Evolutionary conservation across 371 early-diverging fungal species (phyloP).

Genomic region (Mortierella sp.): DNA sequence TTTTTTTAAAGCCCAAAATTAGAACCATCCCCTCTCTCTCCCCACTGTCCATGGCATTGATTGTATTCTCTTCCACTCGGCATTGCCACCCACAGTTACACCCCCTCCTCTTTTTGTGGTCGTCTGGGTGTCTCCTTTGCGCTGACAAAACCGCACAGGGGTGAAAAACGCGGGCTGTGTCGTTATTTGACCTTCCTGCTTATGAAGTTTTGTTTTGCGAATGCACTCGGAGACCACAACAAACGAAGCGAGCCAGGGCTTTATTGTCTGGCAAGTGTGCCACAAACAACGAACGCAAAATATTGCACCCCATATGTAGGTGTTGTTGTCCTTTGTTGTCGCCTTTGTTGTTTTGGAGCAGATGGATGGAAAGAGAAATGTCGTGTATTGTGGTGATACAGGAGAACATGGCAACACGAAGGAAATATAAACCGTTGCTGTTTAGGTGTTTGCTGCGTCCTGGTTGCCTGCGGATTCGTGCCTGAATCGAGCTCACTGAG

Average conservation of each 20-base stretch:
- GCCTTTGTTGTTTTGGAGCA: background rate
- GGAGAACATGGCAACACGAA: background rate
- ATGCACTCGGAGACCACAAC: background rate
- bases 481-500: background rate
- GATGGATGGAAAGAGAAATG: background rate
- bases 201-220: background rate
- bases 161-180: background rate
- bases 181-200: background rate
- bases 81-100: background rate
- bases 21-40: conserved; percentile 10
- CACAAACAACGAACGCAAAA: background rate
- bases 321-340: background rate
- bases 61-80: background rate
- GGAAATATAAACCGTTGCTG: background rate
- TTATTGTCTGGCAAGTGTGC: background rate
- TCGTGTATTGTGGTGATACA: background rate
- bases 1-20: conserved; percentile 19
- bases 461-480: background rate
- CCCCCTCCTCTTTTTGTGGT: background rate
- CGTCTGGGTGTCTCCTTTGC: background rate
- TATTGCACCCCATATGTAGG: background rate
- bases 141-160: background rate
- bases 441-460: background rate
- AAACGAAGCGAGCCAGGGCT: background rate
- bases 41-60: background rate